Conservation (phyloP, 306 rosid species). For the Hylodesmum podocarpum region DNA sequence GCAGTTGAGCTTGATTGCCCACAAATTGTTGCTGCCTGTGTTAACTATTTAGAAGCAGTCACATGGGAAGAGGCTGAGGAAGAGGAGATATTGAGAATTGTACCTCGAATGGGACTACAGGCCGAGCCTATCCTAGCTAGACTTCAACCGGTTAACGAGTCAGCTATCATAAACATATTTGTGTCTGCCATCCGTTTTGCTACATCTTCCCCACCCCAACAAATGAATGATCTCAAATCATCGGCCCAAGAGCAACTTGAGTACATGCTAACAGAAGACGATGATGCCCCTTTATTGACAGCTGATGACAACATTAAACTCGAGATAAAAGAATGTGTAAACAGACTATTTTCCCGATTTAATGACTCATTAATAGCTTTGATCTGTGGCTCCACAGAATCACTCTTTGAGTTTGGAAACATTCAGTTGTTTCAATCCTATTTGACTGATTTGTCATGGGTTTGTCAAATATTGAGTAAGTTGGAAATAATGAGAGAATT, state of each 20-base stretch:
- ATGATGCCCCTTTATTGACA: constrained; percentile 67
- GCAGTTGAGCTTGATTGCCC: constrained; percentile 82
- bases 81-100: constrained; percentile 80
- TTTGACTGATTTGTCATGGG: constrained; percentile 84
- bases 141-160: constrained; percentile 76
- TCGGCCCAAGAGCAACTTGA: constrained; percentile 95
- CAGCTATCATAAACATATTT: constrained; percentile 58
- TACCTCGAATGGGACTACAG: constrained; percentile 70
- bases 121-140: constrained; percentile 86
- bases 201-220: constrained; percentile 66
- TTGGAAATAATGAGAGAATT: constrained; percentile 81
- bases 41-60: constrained; percentile 84
- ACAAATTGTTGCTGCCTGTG: constrained; percentile 64
- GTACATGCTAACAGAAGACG: constrained; percentile 95
- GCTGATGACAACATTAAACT: constrained; percentile 64
- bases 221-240: constrained; percentile 71
- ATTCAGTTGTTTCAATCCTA: constrained; percentile 51
- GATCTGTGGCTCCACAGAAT: constrained; percentile 51
- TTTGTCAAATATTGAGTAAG: constrained; percentile 63
- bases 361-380: constrained; percentile 48
- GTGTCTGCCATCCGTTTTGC: constrained; percentile 72
- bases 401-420: constrained; percentile 47
- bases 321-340: constrained; percentile 68
- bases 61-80: constrained; percentile 97
- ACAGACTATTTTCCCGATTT: constrained; percentile 60